Base-by-base conservation (phyloP, 768 basidiomycete genomes). In the Hysterangium stoloniferum region DNA sequence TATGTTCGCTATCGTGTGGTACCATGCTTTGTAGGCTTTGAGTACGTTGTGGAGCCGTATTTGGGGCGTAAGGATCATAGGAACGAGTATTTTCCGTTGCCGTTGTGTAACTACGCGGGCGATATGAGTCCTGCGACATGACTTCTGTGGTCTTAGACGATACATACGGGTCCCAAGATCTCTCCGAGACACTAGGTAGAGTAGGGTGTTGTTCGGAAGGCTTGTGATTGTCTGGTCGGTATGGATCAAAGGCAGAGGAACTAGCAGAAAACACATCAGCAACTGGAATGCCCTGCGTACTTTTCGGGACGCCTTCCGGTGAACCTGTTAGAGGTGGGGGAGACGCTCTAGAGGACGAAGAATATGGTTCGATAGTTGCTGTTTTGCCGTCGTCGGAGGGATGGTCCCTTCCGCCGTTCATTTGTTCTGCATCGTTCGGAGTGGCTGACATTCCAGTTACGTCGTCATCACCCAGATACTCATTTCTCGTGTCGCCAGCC, bases 131-230 rank as follows among this genome's bases (percentile, higher is more conserved):
- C 22, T 29, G 12, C 31, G 27, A 27, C 28, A 28, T 17, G 13
- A n/a, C 7, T 29, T 4, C n/a, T n/a, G 44, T 6, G 9, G 22
- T 15, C 4, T 15, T 45, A 7, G 44, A 27, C n/a, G 44, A 31
- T 15, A 27, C 28, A 28, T 45, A 45, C n/a, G 44, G 6, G 20
- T 32, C 31, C 29, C 44, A 29, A 45, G 2, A 5, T 11, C 29
- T 42, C 9, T n/a, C 15, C 27, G 44, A 45, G 11, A 31, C 11
- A 31, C 12, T 29, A 15, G 44, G 22, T n/a, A 31, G 15, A 7
- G 29, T 22, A 27, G n/a, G 76, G 73, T 29, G 73, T 70, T 36
- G 61, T 63, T 35, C 59, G 20, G 60, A 57, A 9, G 54, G 44
- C 22, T 50, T 33, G 66, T 58, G 33, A 59, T 54, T 45, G 54